Evolutionary conservation across 2,329 filamentous ascomycete species (phyloP), one percentile per base, ranked within the genome.

Genomic region (Zopfia rhizophila): DNA sequence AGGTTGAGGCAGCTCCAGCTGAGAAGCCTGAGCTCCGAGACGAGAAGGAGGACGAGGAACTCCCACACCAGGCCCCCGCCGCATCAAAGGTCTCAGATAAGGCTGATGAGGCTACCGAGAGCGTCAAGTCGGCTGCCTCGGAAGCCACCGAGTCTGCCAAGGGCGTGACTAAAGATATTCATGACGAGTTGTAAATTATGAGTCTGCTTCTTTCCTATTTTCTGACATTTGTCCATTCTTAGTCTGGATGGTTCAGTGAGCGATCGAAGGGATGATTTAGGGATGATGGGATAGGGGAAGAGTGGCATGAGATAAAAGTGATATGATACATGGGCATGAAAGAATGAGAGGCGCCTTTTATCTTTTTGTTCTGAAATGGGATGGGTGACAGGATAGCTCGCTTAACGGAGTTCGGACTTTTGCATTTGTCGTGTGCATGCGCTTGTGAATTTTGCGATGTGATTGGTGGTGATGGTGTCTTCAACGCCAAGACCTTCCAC

Each of bases 121-220:
- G 53, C 19, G 62, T 60, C 40, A 63, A 78, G 63, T 74, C 66
- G 25, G 71, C 67, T 42, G 74, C 73, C 36, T 72, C 72, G 54
- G 55, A 61, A 21, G 67, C 59, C 23, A 60, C 63, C 27, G 59
- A 66, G 55, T 69, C 69, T 51, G 74, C 72, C 37, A 72, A 72
- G 62, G 33, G 32, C 17, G 61, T 48, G 14, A 67, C 58, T 25
- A 68, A 67, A 23, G 73, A 70, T 51, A 60, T 63, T 30, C 88
- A 91, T 66, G 89, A 93, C 68, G 90, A 93, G 80, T 80, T 93
- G 80, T 93, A 90, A 79, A 81, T 56, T 52, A 45, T 45, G 45
- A 48, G 45, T 29, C 37, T 33, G 25, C 28, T 35, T 22, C 14
- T 25, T 35, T 43, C 30, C 13, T 19, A 18, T 25, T 43, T 24